Conservation (phyloP, 2,329 filamentous ascomycete species). For the Akanthomyces uredinophilus region DNA sequence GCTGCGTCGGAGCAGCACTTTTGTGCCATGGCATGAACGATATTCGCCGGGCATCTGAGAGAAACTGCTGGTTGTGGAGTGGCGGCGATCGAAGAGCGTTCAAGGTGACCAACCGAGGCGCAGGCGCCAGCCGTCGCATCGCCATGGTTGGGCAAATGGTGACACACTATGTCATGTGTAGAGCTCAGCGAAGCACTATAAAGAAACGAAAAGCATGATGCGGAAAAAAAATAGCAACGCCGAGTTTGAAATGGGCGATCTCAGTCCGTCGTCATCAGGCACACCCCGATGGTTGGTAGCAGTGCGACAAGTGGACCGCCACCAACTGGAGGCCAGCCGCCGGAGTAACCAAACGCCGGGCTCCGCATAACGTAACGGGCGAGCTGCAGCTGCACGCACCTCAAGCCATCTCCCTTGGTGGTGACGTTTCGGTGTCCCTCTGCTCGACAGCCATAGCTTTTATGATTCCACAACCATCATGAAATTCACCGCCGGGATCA, state of each 20-base stretch:
- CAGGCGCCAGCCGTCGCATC: constrained; percentile 7
- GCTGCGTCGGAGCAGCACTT: constrained; percentile 16
- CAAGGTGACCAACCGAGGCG: constrained; percentile 9
- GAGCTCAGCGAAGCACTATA: not conserved
- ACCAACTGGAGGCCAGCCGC: not conserved
- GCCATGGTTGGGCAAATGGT: not conserved
- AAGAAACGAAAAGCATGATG: constrained; percentile 8
- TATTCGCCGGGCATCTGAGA: constrained; percentile 23
- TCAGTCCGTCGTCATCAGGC: not conserved
- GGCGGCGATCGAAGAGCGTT: constrained; percentile 20
- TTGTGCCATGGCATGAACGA: constrained; percentile 31
- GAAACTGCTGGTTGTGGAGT: constrained; percentile 20
- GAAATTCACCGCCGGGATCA: constrained; percentile 39
- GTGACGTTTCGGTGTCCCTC: constrained; percentile 24
- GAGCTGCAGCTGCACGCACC: constrained; percentile 3
- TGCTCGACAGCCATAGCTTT: constrained; percentile 25
- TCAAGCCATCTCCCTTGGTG: constrained; percentile 4
- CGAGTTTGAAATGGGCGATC: not conserved
- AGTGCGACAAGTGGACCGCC: not conserved
- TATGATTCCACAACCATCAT: constrained; percentile 32
- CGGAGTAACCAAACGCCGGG: constrained; percentile 16
- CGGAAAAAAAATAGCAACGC: constrained; percentile 4
- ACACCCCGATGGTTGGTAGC: not conserved
- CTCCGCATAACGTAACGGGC: constrained; percentile 10
- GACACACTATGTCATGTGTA: not conserved